Evolutionary conservation across 345 rosid genomes (phyloP), one percentile per base, ranked within the genome.

Genomic region (Ceriops zippeliana): DNA sequence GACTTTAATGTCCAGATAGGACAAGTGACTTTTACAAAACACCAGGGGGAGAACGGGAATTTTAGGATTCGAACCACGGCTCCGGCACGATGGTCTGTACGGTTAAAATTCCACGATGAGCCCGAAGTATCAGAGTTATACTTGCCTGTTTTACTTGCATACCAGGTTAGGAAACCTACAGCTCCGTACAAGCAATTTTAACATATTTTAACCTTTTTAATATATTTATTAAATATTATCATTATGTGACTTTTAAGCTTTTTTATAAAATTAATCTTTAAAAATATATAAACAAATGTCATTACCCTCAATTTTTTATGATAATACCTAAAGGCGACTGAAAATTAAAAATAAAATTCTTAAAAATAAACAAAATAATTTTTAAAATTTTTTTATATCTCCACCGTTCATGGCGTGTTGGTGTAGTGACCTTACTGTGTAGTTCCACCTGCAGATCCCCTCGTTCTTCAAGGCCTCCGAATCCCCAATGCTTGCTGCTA

Each of bases 391-490:
- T 34, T 7, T 7, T 34, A 34, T 34, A 7, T 34, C 37, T 1
- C 37, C 28, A 24, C 71, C 74, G 58, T 58, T 82, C 71, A 65
- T 75, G 35, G 76, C 78, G 61, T 73, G 70, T 22, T 82, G 86
- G 52, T 80, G 75, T 27, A 67, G 19, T 1, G 76, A 80, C 35
- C 76, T 74, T 5, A 80, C n/a, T 56, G 80, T 24, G 80, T 76
- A 46, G 63, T 58, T 46, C 69, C 64, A 64, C 21, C 69, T 15
- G 49, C 63, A 22, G 11, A 71, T 52, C 0, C 73, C 73, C 28
- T 62, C 56, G 52, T 62, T 46, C 22, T 62, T 70, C 42, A 53
- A 26, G 7, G 62, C 73, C 56, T 70, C 61, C 2, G 62, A 62
- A 8, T 67, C 61, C 17, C 61, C 73, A 24, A 51, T 70, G 67